Base-by-base conservation (phyloP, 305 asterid species). In the Ilex paraguariensis region DNA sequence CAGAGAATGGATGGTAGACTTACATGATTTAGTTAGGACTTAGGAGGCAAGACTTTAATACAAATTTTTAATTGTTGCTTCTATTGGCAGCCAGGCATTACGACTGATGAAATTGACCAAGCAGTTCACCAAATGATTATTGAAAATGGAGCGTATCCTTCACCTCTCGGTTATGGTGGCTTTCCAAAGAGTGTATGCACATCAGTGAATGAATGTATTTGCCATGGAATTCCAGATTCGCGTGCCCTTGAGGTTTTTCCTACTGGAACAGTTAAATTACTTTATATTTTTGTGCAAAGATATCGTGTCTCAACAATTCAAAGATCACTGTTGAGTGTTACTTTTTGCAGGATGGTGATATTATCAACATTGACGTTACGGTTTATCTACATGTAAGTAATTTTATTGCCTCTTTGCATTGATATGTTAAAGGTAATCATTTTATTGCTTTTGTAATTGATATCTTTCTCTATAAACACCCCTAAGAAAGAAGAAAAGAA, bases 211-310 rank as follows among this genome's bases (percentile, higher is more conserved):
- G 97, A 93, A 81, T 93, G 99, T 82, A 93, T 93, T 81, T 90
- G 97, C 83, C 99, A 93, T 64, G 99, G 99, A 73, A 93, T 93
- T 66, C 99, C 99, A 28, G 99, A 93, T 83, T 93, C 99, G 66
- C 94, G 95, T 68, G 79, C 75, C 59, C 95, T 93, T 50, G 89
- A 87, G 99, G 99, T 90, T 77, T 79, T 74, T 30, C 56, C 50
- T 65, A 54, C 60, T 59, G 42, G 68, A 72, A 31, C 70, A 58
- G 59, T 63, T 13, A 28, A 16, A 55, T 62, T 42, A 13, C 54
- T 54, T 28, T 44, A 50, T 60, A 10, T 58, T 33, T 49, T 69
- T 28, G 58, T 45, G 13, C 52, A 5, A 1, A 40, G 32, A 54
- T 31, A 3, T 46, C 31, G 10, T 66, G 40, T 50, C 53, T 56